These are phyloP conservation scores for Citrus inodora DNA, from an alignment of 345 rosid genomes.

Conservation along the genomic window DNA sequence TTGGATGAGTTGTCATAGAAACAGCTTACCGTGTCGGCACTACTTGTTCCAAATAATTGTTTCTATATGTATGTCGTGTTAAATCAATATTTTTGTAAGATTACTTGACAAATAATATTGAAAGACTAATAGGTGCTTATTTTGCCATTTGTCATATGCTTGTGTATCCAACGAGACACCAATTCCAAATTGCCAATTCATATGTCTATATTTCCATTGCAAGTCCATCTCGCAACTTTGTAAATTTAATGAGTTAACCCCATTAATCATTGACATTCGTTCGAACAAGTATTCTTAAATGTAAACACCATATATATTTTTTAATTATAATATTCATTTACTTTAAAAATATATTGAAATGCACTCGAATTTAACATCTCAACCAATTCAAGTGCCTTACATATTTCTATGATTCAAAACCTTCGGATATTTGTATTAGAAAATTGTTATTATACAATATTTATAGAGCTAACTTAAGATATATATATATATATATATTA, in stretches of 20 bases:
- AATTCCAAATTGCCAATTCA: background rate
- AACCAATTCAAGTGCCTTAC: background rate
- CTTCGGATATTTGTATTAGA: background rate
- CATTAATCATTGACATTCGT: background rate
- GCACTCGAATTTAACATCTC: background rate
- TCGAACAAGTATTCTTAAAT: background rate
- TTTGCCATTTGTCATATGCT: slow-evolving; percentile 16
- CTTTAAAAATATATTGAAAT: background rate
- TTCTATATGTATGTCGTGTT: background rate
- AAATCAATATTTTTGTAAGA: slow-evolving; percentile 1
- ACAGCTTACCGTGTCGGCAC: slow-evolving; percentile 20
- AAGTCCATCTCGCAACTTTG: background rate
- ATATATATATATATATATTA: too few species aligned
- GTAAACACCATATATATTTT: background rate
- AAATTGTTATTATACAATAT: background rate
- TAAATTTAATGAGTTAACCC: background rate
- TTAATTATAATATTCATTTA: too few species aligned
- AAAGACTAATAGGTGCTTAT: slow-evolving; percentile 9
- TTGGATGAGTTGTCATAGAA: background rate
- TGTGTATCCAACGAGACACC: background rate
- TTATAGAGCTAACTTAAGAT: background rate
- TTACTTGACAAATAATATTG: background rate
- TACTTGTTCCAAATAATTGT: slow-evolving; percentile 1
- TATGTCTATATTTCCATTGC: background rate
- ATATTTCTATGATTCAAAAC: background rate